phyloP scores from a whole-genome alignment of 1,284 basidiomycete species.

The Calocybe gambosa region DNA sequence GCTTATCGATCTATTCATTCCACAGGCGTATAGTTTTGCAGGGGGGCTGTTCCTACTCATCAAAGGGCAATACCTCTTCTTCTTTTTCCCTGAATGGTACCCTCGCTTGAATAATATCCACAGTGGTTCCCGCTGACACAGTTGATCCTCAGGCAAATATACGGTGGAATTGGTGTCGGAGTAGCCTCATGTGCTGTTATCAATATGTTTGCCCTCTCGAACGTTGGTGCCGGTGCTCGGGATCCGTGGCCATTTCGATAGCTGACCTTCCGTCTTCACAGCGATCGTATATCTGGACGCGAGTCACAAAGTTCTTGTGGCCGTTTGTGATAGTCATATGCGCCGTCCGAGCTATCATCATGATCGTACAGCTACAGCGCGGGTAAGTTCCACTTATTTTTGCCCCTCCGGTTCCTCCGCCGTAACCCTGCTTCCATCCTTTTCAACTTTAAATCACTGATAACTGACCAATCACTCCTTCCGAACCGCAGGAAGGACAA shows the following conservation, averaged over 20 bases:
- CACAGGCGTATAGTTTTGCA: constrained; percentile 60
- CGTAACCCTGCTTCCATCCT: constrained; percentile 12
- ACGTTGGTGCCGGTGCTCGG: constrained; percentile 37
- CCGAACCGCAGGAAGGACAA: constrained; percentile 50
- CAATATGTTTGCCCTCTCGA: constrained; percentile 60
- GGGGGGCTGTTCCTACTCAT: constrained; percentile 65
- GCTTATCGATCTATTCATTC: background rate
- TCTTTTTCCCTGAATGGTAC: constrained; percentile 67
- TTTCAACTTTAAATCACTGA: constrained; percentile 11
- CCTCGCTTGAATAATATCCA: constrained; percentile 9
- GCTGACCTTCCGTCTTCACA: constrained; percentile 27
- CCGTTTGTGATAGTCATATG: constrained; percentile 64
- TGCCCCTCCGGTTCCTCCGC: constrained; percentile 4
- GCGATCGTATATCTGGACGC: constrained; percentile 70
- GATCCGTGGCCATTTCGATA: constrained; percentile 9
- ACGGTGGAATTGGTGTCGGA: constrained; percentile 64
- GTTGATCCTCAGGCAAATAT: constrained; percentile 52
- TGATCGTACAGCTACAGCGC: constrained; percentile 68
- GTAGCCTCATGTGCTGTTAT: constrained; percentile 52
- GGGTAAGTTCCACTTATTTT: constrained; percentile 40
- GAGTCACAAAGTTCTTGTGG: constrained; percentile 67
- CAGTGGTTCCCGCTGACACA: constrained; percentile 3
- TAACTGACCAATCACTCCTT: constrained; percentile 13
- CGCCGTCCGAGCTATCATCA: constrained; percentile 63
- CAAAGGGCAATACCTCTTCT: constrained; percentile 64